phyloP scores from a whole-genome alignment of 78 protist genomes.

The Diacronema lutheri region DNA sequence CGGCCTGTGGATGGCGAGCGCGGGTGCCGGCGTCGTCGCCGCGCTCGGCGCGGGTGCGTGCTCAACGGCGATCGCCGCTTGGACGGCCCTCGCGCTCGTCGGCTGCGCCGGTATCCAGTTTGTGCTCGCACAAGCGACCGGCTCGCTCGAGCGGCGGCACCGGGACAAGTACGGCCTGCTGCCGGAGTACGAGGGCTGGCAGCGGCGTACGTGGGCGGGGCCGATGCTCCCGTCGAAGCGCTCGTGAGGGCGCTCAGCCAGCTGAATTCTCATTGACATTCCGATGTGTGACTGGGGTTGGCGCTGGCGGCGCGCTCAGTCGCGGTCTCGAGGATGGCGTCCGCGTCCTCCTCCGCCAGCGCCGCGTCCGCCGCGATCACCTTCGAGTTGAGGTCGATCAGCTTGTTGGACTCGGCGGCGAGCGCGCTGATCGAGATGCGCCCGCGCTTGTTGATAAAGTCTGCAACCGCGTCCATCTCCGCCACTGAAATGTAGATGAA shows the following conservation, averaged over 20 bases:
- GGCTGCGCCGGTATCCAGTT: not conserved
- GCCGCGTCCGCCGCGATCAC: no score
- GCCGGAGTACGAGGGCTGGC: no score
- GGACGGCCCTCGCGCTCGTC: not conserved
- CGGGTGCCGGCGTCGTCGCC: not conserved
- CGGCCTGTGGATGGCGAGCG: not conserved
- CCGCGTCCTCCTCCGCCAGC: no score
- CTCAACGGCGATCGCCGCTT: not conserved
- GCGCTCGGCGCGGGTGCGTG: not conserved
- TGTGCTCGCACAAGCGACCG: not conserved
- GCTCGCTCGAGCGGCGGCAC: not conserved
- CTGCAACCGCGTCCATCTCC: slow-evolving; percentile 63
- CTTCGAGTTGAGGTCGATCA: slow-evolving; percentile 21
- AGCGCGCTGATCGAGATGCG: slow-evolving; percentile 61
- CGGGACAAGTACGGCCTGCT: not conserved
- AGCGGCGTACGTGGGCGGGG: no score
- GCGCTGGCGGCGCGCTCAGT: no score
- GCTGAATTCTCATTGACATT: no score
- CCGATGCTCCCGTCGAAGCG: no score
- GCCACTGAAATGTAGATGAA: slow-evolving; percentile 61
- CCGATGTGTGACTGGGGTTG: no score
- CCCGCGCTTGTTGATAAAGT: slow-evolving; percentile 56
- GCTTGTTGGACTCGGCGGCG: slow-evolving; percentile 50
- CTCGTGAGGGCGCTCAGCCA: no score
- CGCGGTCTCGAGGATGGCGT: no score